Conservation (phyloP, 768 basidiomycete genomes). For the Jaapia argillacea region DNA sequence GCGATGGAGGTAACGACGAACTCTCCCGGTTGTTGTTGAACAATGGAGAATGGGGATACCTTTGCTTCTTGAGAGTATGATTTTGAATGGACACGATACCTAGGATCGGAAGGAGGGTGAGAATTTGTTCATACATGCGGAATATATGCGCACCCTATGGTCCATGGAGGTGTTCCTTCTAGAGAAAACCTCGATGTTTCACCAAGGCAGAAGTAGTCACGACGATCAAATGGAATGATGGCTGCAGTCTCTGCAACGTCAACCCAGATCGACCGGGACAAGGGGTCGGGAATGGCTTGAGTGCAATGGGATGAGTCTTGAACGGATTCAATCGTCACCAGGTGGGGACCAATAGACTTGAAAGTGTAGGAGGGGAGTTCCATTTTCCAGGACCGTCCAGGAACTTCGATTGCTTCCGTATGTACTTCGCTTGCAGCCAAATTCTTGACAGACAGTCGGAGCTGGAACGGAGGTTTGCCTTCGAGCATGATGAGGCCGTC, state of each 20-base stretch:
- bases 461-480: slow-evolving; percentile 79
- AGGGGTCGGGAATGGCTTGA: slow-evolving; percentile 55
- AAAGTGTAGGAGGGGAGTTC: slow-evolving; percentile 64
- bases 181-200: slow-evolving; percentile 87
- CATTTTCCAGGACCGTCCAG: slow-evolving; percentile 54
- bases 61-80: slow-evolving; percentile 63
- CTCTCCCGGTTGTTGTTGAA: slow-evolving; percentile 72
- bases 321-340: slow-evolving; percentile 69
- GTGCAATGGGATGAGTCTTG: slow-evolving; percentile 78
- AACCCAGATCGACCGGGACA: slow-evolving; percentile 59
- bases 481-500: slow-evolving; percentile 63
- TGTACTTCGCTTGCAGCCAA: slow-evolving; percentile 61
- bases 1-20: slow-evolving; percentile 85
- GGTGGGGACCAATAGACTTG: slow-evolving; percentile 71
- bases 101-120: slow-evolving; percentile 19
- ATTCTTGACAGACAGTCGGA: slow-evolving; percentile 69
- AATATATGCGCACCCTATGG: slow-evolving; percentile 51
- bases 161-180: slow-evolving; percentile 92
- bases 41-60: slow-evolving; percentile 75
- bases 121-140: slow-evolving; percentile 1
- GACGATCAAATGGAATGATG: slow-evolving; percentile 75
- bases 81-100: slow-evolving; percentile 77
- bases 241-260: slow-evolving; percentile 97
- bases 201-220: slow-evolving; percentile 81
- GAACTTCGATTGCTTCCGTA: slow-evolving; percentile 40